A percentile compares a stretch with the other conserved stretches of the same genome.
Evolutionary conservation across 139 green algal species (phyloP).

Genomic region (Micractinium conductrix): DNA sequence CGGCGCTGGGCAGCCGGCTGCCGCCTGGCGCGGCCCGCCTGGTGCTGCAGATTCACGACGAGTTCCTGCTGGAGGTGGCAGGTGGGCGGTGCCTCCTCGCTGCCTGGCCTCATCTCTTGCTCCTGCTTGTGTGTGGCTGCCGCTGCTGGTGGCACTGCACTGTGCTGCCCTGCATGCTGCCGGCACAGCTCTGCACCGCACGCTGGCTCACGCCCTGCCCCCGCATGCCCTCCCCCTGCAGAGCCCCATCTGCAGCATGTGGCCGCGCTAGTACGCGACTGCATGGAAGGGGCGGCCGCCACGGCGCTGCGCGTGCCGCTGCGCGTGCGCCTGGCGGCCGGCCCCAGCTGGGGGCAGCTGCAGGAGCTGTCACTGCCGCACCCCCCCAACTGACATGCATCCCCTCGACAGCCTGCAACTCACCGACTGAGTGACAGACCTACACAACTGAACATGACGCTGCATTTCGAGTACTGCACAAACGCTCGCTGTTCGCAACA

Average conservation of each 20-base stretch:
- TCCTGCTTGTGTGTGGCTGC: not conserved
- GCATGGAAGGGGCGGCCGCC: constrained; percentile 65
- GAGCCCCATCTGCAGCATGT: not conserved
- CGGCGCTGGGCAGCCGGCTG: not conserved
- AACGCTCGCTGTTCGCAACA: not conserved
- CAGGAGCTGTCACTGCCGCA: not conserved
- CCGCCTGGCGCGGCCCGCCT: not conserved
- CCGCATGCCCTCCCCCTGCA: not conserved
- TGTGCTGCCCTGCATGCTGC: too few species aligned
- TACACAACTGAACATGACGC: not conserved
- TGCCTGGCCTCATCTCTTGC: not conserved
- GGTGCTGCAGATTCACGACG: constrained; percentile 83
- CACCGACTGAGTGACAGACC: too few species aligned
- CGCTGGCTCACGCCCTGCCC: not conserved
- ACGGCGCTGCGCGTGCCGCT: constrained; percentile 65
- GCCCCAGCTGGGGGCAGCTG: constrained; percentile 78
- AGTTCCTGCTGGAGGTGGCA: constrained; percentile 86
- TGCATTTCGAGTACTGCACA: not conserved
- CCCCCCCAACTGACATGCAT: not conserved
- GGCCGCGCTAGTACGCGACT: constrained; percentile 47
- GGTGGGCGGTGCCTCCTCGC: constrained; percentile 15
- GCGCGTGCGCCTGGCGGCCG: constrained; percentile 70
- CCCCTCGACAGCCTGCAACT: not conserved
- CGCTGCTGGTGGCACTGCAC: not conserved
- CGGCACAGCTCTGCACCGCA: not conserved